Evolutionary conservation across 345 rosid genomes (phyloP).

Genomic region (Chamaenerion angustifolium): DNA sequence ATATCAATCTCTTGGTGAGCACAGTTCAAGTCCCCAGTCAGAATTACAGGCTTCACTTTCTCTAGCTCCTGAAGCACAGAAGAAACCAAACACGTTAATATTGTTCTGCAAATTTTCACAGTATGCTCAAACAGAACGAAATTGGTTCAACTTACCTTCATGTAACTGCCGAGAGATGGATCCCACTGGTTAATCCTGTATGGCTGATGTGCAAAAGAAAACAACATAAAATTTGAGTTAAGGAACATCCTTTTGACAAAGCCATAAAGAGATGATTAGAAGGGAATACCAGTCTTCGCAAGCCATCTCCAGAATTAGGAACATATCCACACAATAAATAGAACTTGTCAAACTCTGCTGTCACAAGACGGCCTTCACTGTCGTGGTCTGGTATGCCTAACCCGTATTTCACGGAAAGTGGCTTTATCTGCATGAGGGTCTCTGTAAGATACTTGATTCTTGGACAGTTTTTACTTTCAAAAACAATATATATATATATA

Average conservation of each 20-base stretch:
- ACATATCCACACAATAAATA: slow-evolving; percentile 60
- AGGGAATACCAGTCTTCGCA: slow-evolving; percentile 73
- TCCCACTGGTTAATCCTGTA: slow-evolving; percentile 81
- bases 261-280: neutral
- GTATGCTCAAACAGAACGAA: no score
- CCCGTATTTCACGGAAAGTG: slow-evolving; percentile 72
- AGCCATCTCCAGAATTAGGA: slow-evolving; percentile 96
- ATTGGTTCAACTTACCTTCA: slow-evolving; percentile 42
- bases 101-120: neutral
- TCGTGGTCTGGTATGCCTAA: slow-evolving; percentile 70
- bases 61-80: slow-evolving; percentile 59
- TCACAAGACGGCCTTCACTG: slow-evolving; percentile 77
- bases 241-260: neutral
- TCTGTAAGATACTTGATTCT: neutral
- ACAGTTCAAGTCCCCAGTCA: slow-evolving; percentile 91
- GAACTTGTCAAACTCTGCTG: slow-evolving; percentile 75
- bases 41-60: slow-evolving; percentile 86
- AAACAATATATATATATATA: no score
- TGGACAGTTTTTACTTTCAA: no score
- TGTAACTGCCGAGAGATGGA: slow-evolving; percentile 51
- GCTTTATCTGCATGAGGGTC: slow-evolving; percentile 47
- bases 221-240: slow-evolving; percentile 7
- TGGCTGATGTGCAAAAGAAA: slow-evolving; percentile 24
- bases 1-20: slow-evolving; percentile 96
- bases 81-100: slow-evolving; percentile 1